These are phyloP conservation scores for Ogataea glucozyma DNA, from an alignment of 805 yeast genomes.

Conservation along the genomic window DNA sequence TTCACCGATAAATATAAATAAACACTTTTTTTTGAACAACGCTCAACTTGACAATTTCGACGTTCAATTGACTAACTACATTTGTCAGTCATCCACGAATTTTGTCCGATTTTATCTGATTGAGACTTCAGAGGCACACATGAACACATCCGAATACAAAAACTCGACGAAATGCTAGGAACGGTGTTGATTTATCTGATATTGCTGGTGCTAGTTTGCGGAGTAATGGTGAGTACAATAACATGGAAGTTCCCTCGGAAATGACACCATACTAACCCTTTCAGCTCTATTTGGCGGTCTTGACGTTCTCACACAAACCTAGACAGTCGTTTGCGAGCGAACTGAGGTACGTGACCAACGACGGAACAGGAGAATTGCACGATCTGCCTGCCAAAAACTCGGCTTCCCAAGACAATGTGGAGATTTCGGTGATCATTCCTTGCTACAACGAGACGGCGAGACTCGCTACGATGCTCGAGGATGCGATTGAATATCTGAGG, in stretches of 20 bases:
- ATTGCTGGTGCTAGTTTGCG: not conserved
- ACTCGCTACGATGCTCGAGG: constrained; percentile 69
- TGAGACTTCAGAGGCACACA: not conserved
- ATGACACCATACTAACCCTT: constrained; percentile 6
- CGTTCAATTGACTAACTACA: too few species aligned
- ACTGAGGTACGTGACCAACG: constrained; percentile 51
- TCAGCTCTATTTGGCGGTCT: constrained; percentile 42
- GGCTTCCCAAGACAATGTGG: constrained; percentile 42
- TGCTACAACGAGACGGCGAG: constrained; percentile 85
- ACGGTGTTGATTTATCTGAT: not conserved
- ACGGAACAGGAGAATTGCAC: constrained; percentile 32
- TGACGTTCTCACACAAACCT: constrained; percentile 63
- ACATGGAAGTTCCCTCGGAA: too few species aligned
- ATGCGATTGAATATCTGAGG: constrained; percentile 57
- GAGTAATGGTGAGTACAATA: constrained; percentile 1
- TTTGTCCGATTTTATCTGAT: not conserved
- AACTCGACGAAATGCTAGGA: not conserved
- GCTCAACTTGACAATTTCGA: too few species aligned
- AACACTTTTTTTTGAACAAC: too few species aligned
- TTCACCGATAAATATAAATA: too few species aligned
- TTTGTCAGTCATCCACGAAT: too few species aligned
- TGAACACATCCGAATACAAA: not conserved
- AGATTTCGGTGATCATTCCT: constrained; percentile 83
- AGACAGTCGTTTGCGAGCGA: constrained; percentile 56
- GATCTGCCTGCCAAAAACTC: constrained; percentile 38